phyloP scores from a whole-genome alignment of 257 asterid species.

The Mitragyna speciosa region DNA sequence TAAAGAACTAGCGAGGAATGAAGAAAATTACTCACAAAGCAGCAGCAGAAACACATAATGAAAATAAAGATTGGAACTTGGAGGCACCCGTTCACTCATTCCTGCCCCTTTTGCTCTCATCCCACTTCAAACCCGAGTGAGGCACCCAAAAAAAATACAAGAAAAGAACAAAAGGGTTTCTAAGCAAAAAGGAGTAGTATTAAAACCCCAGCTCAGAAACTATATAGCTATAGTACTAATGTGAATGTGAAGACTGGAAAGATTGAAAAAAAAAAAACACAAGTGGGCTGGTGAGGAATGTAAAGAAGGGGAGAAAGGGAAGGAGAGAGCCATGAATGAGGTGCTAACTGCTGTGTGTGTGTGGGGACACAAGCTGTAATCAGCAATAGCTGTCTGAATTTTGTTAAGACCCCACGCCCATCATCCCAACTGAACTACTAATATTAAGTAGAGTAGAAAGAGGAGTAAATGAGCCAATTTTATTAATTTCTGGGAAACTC shows the following conservation, averaged over 20 bases:
- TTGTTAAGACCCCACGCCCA: slow-evolving; percentile 49
- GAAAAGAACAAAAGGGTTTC: neutral
- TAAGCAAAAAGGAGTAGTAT: neutral
- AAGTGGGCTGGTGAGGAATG: slow-evolving; percentile 17
- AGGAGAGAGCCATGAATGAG: slow-evolving; percentile 74
- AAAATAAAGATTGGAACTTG: slow-evolving; percentile 33
- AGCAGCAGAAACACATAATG: slow-evolving; percentile 38
- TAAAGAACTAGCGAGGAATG: slow-evolving; percentile 8
- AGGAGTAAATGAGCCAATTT: neutral
- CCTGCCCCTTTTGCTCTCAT: slow-evolving; percentile 30
- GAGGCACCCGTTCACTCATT: slow-evolving; percentile 50
- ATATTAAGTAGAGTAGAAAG: too few species aligned
- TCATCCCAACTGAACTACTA: neutral
- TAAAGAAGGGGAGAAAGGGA: slow-evolving; percentile 7
- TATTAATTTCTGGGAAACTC: slow-evolving; percentile 18
- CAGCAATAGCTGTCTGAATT: slow-evolving; percentile 50
- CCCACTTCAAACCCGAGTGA: slow-evolving; percentile 19
- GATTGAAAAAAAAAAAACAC: slow-evolving; percentile 11
- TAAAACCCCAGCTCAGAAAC: slow-evolving; percentile 8
- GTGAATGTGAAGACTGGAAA: slow-evolving; percentile 18
- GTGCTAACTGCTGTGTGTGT: slow-evolving; percentile 29
- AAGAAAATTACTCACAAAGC: slow-evolving; percentile 45
- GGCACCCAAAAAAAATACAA: slow-evolving; percentile 15
- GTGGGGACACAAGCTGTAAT: slow-evolving; percentile 73
- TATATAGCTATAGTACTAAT: neutral